A percentile compares a stretch with the other conserved stretches of the same genome.
These are phyloP conservation scores for Scenedesmus sp. DNA, from an alignment of 163 green algal species.

Conservation along the genomic window DNA sequence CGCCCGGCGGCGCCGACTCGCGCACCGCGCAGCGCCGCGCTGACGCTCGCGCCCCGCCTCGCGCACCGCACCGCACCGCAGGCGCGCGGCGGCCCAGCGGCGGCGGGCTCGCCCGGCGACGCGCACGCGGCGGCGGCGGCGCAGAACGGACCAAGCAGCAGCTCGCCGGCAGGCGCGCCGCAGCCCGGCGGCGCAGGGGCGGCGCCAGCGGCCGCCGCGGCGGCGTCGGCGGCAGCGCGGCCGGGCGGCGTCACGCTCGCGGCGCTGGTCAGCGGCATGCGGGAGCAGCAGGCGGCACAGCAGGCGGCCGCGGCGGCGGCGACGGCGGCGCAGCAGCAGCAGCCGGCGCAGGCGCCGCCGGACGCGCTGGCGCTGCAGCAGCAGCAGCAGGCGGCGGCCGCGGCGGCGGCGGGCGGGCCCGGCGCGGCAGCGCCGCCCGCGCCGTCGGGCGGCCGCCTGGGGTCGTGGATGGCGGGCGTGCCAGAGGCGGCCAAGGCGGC, in stretches of 20 bases:
- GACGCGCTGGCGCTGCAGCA: too few species aligned
- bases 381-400: slow-evolving; percentile 30
- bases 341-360: slow-evolving; percentile 19
- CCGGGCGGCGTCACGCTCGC: slow-evolving; percentile 23
- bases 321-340: slow-evolving; percentile 8
- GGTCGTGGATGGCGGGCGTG: slow-evolving; percentile 34
- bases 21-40: too few species aligned
- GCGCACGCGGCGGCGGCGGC: slow-evolving; percentile 53
- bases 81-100: slow-evolving; percentile 17
- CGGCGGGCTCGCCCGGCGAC: slow-evolving; percentile 54
- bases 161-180: background rate
- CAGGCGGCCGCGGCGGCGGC: slow-evolving; percentile 38
- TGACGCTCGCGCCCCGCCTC: too few species aligned
- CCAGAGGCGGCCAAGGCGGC: slow-evolving; percentile 37
- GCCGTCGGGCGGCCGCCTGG: slow-evolving; percentile 31
- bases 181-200: background rate
- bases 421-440: background rate
- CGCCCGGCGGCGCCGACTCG: too few species aligned
- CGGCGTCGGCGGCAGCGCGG: background rate
- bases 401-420: slow-evolving; percentile 23
- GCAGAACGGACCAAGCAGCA: slow-evolving; percentile 11
- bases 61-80: too few species aligned
- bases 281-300: slow-evolving; percentile 48
- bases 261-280: background rate
- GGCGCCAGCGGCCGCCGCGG: background rate